Conservation (phyloP, 2,329 filamentous ascomycete genomes). For the Botryotinia globosa region DNA sequence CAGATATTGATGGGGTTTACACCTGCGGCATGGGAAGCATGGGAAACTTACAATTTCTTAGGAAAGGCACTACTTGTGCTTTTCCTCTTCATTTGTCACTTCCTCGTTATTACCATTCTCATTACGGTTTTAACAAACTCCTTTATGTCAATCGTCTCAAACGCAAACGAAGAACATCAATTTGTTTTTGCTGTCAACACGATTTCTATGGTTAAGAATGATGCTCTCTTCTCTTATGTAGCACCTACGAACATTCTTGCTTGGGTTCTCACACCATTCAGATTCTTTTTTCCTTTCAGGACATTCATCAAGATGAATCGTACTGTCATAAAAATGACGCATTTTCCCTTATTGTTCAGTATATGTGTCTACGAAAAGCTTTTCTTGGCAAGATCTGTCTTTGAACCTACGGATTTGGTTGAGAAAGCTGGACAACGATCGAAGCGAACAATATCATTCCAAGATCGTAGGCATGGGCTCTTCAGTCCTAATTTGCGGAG, state of each 20-base stretch:
- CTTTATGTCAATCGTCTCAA: constrained; percentile 92
- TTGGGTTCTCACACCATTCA: constrained; percentile 80
- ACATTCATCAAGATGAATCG: constrained; percentile 84
- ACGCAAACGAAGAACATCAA: constrained; percentile 87
- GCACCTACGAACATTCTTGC: constrained; percentile 88
- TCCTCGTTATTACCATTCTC: constrained; percentile 88
- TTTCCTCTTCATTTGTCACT: constrained; percentile 93
- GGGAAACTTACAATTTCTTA: constrained; percentile 71
- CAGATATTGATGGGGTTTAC: constrained; percentile 96
- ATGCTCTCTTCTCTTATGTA: constrained; percentile 90
- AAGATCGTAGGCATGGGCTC: constrained; percentile 53
- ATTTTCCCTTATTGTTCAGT: constrained; percentile 80
- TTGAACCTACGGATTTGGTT: constrained; percentile 83
- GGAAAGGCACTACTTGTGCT: constrained; percentile 73
- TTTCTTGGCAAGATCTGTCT: constrained; percentile 70
- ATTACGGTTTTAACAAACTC: constrained; percentile 96
- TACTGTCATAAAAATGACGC: constrained; percentile 86
- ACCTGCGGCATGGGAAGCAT: constrained; percentile 87
- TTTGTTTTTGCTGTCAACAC: constrained; percentile 96
- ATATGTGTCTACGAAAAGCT: constrained; percentile 87
- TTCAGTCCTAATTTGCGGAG: constrained; percentile 73
- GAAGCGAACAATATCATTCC: constrained; percentile 53
- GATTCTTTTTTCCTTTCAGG: constrained; percentile 75
- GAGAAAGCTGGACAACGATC: constrained; percentile 60
- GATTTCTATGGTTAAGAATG: constrained; percentile 98